Percentiles rank a stretch among this genome's conserved stretches.
Conservation (phyloP, 768 basidiomycete species). For the Russula earlei region DNA sequence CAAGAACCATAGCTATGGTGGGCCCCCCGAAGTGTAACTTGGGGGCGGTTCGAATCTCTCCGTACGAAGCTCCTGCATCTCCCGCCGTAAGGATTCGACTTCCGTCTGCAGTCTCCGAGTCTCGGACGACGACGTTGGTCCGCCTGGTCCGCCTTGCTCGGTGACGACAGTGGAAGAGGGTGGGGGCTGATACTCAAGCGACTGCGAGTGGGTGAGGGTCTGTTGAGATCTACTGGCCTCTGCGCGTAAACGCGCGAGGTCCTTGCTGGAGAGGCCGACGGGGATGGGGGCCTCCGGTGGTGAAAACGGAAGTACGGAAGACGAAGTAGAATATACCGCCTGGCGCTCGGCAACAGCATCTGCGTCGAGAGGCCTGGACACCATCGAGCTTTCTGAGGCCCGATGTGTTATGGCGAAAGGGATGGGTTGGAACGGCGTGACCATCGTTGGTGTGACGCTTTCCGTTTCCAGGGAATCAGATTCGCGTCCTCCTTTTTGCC, state of each 20-base stretch:
- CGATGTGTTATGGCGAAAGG: neutral
- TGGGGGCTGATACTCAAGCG: neutral
- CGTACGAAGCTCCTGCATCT: conserved; percentile 21
- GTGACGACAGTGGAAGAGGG: neutral
- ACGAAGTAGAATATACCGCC: neutral
- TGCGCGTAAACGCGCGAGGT: neutral
- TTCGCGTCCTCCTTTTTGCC: neutral
- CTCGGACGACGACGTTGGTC: neutral
- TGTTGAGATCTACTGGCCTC: neutral
- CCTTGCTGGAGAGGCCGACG: too few relatives aligned
- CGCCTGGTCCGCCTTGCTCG: neutral
- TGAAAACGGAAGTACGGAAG: neutral
- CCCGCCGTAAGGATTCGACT: conserved; percentile 23
- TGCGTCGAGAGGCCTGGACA: neutral
- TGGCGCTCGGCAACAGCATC: neutral
- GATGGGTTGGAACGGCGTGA: neutral
- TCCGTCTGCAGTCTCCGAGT: conserved; percentile 14
- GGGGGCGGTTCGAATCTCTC: conserved; percentile 24
- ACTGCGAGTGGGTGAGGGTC: neutral
- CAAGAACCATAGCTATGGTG: too few relatives aligned
- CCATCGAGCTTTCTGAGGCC: neutral
- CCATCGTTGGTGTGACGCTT: neutral
- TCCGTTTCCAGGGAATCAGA: neutral
- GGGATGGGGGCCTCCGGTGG: neutral
- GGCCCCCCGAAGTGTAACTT: too few relatives aligned